These are phyloP conservation scores for Zopfia rhizophila DNA, from an alignment of 2,329 filamentous ascomycete genomes.

Conservation along the genomic window DNA sequence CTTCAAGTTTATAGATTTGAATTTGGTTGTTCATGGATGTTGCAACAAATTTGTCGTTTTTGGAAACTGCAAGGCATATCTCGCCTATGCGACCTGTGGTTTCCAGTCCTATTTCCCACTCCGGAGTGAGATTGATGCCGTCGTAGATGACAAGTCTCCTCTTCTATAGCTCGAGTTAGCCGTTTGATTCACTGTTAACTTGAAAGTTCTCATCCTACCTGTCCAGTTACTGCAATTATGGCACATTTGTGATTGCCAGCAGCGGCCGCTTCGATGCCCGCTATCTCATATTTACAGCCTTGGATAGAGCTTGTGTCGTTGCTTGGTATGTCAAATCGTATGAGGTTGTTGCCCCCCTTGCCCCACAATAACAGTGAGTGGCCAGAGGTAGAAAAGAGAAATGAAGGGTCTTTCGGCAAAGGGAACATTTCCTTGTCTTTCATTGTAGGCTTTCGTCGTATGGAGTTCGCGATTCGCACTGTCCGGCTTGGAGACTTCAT, in stretches of 20 bases:
- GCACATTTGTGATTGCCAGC: constrained; percentile 47
- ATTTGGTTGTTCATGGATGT: constrained; percentile 34
- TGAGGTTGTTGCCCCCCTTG: constrained; percentile 27
- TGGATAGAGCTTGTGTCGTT: constrained; percentile 37
- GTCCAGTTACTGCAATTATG: constrained; percentile 36
- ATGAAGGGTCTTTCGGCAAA: constrained; percentile 42
- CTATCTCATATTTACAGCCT: constrained; percentile 45
- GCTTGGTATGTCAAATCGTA: constrained; percentile 42
- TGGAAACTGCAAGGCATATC: constrained; percentile 32
- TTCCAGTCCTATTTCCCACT: constrained; percentile 29
- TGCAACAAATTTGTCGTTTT: constrained; percentile 34
- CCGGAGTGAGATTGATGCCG: constrained; percentile 30
- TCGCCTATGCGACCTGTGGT: constrained; percentile 20
- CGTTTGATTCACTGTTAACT: no score
- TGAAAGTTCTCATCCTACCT: constrained; percentile 23
- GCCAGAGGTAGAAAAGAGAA: constrained; percentile 42
- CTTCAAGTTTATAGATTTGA: constrained; percentile 30
- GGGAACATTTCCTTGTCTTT: constrained; percentile 28
- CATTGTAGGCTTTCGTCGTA: constrained; percentile 28
- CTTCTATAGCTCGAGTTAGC: no score
- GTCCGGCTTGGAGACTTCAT: constrained; percentile 32
- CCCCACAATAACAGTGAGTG: constrained; percentile 35
- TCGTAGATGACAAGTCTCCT: constrained; percentile 37
- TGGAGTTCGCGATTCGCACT: constrained; percentile 33
- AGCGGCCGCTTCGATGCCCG: constrained; percentile 43